Evolutionary conservation across 75 land plant species (phyloP).

Genomic region (Gnetum montanum): DNA sequence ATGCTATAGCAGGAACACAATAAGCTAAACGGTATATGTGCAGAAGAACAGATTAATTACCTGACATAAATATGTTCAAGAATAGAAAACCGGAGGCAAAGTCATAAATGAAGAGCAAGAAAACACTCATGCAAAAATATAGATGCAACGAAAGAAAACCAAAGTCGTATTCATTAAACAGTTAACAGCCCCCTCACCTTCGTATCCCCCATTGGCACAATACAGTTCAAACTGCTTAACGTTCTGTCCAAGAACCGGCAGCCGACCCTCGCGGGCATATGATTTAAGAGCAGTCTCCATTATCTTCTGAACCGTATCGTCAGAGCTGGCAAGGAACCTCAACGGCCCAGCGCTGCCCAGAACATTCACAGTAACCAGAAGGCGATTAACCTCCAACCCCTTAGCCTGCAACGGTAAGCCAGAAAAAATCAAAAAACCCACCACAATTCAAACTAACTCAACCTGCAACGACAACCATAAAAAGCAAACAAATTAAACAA

Average conservation of each 20-base stretch:
- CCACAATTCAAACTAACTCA: neutral
- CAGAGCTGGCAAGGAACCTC: constrained; percentile 39
- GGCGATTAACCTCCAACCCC: constrained; percentile 13
- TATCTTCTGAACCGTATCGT: constrained; percentile 31
- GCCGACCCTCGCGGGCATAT: constrained; percentile 63
- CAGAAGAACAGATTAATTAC: neutral
- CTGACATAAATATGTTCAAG: neutral
- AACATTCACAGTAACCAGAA: constrained; percentile 46
- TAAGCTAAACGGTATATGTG: neutral
- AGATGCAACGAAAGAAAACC: neutral
- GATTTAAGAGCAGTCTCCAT: constrained; percentile 41
- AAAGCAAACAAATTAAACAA: neutral
- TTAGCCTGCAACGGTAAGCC: neutral
- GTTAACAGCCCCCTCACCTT: constrained; percentile 21
- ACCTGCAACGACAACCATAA: neutral
- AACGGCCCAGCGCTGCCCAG: constrained; percentile 68
- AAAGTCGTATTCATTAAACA: neutral
- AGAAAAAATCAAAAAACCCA: constrained; percentile 1
- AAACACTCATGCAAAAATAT: neutral
- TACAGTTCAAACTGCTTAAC: constrained; percentile 41
- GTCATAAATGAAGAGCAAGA: neutral
- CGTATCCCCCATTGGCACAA: constrained; percentile 32
- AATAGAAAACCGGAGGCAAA: neutral
- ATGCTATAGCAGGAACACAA: neutral
- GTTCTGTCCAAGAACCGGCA: constrained; percentile 52